phyloP scores from a whole-genome alignment of 1,284 basidiomycete genomes.

The Erythrobasidium hasegawianum region DNA sequence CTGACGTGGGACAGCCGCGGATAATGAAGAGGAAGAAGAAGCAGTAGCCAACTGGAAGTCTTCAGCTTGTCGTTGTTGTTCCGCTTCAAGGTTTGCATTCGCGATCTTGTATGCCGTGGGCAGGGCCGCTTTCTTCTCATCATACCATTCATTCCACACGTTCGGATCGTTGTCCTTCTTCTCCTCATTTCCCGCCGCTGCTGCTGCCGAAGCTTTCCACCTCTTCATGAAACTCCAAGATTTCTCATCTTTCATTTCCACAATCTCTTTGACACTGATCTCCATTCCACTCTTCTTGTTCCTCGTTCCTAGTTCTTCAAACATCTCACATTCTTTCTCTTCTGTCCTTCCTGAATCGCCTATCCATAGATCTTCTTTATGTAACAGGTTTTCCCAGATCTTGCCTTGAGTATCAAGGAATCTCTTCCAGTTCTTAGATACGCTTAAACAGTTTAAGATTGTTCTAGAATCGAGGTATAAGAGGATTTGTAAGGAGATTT shows the following conservation, averaged over 20 bases:
- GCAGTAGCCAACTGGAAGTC: background rate
- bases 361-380: constrained; percentile 75
- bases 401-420: constrained; percentile 79
- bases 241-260: constrained; percentile 15
- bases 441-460: constrained; percentile 60
- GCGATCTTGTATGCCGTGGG: constrained; percentile 22
- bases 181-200: no score
- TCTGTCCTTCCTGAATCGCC: constrained; percentile 61
- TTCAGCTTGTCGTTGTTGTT: background rate
- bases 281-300: background rate
- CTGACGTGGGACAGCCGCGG: background rate
- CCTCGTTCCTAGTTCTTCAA: constrained; percentile 26
- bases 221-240: constrained; percentile 37
- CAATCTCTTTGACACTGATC: constrained; percentile 8
- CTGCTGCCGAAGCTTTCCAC: constrained; percentile 37
- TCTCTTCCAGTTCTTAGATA: constrained; percentile 72
- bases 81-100: no score
- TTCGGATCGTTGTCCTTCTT: no score
- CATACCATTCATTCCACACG: constrained; percentile 37
- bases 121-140: constrained; percentile 19
- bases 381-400: constrained; percentile 75
- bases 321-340: constrained; percentile 40
- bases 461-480: constrained; percentile 64
- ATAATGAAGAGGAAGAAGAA: background rate
- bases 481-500: constrained; percentile 74